Base-by-base conservation (phyloP, 2,329 filamentous ascomycete species). In the Escovopsis sp. region DNA sequence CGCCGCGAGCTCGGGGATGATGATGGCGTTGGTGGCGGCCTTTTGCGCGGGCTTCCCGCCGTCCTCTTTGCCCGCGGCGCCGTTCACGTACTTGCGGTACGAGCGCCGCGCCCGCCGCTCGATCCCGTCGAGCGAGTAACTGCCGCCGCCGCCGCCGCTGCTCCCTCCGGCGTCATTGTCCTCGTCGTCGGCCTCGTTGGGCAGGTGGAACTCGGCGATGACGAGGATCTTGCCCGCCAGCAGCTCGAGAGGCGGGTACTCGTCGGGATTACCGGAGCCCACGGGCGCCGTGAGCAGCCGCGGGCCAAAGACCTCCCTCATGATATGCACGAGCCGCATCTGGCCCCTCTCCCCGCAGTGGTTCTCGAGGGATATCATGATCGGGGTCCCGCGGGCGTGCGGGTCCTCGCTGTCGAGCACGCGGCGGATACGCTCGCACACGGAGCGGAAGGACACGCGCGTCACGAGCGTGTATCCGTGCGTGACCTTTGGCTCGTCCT, bases 381-480 rank as follows among this genome's bases (percentile, higher is more conserved):
- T 72, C 0, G 79, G 78, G 0, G 75, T 70, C 1, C 67, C 67
- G 2, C 47, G 51, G 0, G 68, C 60, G 35, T 70, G 57, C 0
- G 59, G 61, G 1, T 67, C 65, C 55, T 82, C 77, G 39, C 66
- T 63, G 51, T 82, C 78, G 8, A 76, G 64, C 1, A 75, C 71
- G 48, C 79, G 68, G 30, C 76, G 69, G 36, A 82, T 78, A 0
- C 73, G 74, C 59, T 81, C 73, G 56, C 79, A 82, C 0, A 82
- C 78, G 3, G 64, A 49, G 30, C 79, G 74, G 53, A 83, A 82
- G 0, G 72, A 64, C 23, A 82, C 75, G 51, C 81, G 63, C 8
- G 77, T 81, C 4, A 81, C 77, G 2, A 82, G 63, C 0, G 79
- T 82, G 55, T 75, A 82, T 1, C 79, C 79, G 53, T 83, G 79